A percentile compares a stretch with the other conserved stretches of the same genome.
Evolutionary conservation across 768 basidiomycete genomes (phyloP).

Genomic region (Saitozyma podzolica): DNA sequence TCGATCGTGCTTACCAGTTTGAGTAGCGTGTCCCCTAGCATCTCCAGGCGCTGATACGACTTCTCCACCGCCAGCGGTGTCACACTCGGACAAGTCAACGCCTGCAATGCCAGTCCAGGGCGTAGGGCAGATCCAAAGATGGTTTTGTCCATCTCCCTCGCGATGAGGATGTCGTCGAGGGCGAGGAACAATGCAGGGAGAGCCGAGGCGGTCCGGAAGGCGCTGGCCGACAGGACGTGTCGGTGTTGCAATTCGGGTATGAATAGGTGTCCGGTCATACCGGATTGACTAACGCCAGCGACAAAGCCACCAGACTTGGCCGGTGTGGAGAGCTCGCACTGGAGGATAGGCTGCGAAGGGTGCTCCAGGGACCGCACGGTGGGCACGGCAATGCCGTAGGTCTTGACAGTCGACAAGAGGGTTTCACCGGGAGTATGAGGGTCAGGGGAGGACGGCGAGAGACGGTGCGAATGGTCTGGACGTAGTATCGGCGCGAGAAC

Average conservation of each 20-base stretch:
- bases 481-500: constrained; percentile 26
- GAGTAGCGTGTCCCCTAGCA: constrained; percentile 40
- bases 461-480: constrained; percentile 13
- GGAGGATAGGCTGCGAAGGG: constrained; percentile 21
- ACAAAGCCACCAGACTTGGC: constrained; percentile 21
- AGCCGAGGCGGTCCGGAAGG: constrained; percentile 24
- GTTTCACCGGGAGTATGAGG: background rate
- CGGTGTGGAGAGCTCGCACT: constrained; percentile 10
- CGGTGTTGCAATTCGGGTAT: constrained; percentile 24
- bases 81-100: constrained; percentile 19
- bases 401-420: constrained; percentile 1
- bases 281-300: constrained; percentile 2
- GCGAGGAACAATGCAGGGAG: constrained; percentile 25
- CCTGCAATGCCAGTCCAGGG: constrained; percentile 11
- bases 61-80: constrained; percentile 1
- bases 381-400: constrained; percentile 14
- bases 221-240: constrained; percentile 27
- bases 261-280: constrained; percentile 1
- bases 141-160: constrained; percentile 14
- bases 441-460: constrained; percentile 24
- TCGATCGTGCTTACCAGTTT: constrained; percentile 27
- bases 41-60: constrained; percentile 37
- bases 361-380: background rate
- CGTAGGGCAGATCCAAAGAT: constrained; percentile 12
- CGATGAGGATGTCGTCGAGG: constrained; percentile 26